These are phyloP conservation scores for Picochlorum sp. DNA, from an alignment of 139 green algal species.

Conservation along the genomic window DNA sequence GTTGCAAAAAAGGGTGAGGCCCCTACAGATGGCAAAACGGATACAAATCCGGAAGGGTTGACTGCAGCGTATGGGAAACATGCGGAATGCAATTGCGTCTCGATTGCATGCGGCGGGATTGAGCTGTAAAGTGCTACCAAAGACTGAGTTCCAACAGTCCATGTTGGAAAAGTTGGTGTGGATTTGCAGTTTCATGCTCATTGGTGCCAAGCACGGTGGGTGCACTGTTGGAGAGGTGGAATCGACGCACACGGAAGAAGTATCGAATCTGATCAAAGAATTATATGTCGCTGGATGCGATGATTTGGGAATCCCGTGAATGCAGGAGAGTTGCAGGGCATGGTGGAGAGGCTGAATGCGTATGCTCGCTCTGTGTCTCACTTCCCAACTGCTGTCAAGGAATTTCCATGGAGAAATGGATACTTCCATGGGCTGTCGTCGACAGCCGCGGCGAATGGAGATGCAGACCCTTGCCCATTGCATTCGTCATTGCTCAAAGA, in stretches of 20 bases:
- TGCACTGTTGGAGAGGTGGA: constrained; percentile 84
- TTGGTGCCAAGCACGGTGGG: constrained; percentile 69
- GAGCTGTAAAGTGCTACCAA: constrained; percentile 80
- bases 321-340: constrained; percentile 16
- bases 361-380: constrained; percentile 87
- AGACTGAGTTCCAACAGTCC: constrained; percentile 47
- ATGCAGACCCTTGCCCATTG: constrained; percentile 77
- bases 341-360: constrained; percentile 58
- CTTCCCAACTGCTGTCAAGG: constrained; percentile 96
- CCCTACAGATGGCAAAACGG: constrained; percentile 85
- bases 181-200: constrained; percentile 95
- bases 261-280: constrained; percentile 71
- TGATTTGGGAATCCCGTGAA: constrained; percentile 60
- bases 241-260: constrained; percentile 32
- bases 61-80: constrained; percentile 81
- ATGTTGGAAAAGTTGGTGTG: constrained; percentile 99
- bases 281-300: constrained; percentile 53
- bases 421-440: constrained; percentile 80
- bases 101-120: constrained; percentile 68
- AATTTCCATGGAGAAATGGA: constrained; percentile 97
- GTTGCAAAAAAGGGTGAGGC: constrained; percentile 88
- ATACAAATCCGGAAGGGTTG: constrained; percentile 93
- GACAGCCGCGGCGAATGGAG: constrained; percentile 38
- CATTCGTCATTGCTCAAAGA: constrained; percentile 80
- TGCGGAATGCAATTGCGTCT: constrained; percentile 65